Percentiles rank a stretch among this genome's conserved stretches.
Evolutionary conservation across 1,139 yeast species (phyloP).

Genomic region (Pichia sp.): DNA sequence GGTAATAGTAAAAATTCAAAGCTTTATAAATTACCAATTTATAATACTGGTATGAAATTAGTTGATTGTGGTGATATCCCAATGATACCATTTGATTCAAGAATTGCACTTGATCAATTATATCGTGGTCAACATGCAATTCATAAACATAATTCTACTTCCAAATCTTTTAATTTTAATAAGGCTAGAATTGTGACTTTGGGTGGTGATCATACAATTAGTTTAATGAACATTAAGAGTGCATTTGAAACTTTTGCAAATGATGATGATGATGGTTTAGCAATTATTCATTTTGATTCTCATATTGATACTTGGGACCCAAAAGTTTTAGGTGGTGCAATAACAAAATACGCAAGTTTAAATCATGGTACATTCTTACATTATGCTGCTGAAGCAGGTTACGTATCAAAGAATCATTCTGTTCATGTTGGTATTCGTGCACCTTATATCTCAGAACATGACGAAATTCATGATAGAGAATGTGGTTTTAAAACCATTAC

Average conservation of each 20-base stretch:
- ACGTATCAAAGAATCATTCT: constrained; percentile 36
- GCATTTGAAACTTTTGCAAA: constrained; percentile 37
- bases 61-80: constrained; percentile 55
- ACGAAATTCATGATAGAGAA: constrained; percentile 40
- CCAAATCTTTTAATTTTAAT: constrained; percentile 15
- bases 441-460: constrained; percentile 40
- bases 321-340: constrained; percentile 45
- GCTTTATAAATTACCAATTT: constrained; percentile 26
- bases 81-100: constrained; percentile 49
- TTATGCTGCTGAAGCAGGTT: constrained; percentile 54
- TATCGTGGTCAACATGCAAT: constrained; percentile 46
- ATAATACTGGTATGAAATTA: constrained; percentile 28
- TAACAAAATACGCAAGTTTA: constrained; percentile 44
- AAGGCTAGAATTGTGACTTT: constrained; percentile 39
- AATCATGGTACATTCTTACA: constrained; percentile 53
- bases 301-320: constrained; percentile 63
- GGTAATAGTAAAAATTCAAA: constrained; percentile 28
- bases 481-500: constrained; percentile 43
- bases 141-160: constrained; percentile 31
- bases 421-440: constrained; percentile 52
- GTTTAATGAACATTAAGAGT: constrained; percentile 44
- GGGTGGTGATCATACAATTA: constrained; percentile 56
- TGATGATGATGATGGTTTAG: constrained; percentile 31
- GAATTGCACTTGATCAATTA: constrained; percentile 47
- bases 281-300: constrained; percentile 53